Evolutionary conservation across 2,329 filamentous ascomycete species (phyloP), one percentile per base, ranked within the genome.

Genomic region (Alternaria consortialis): DNA sequence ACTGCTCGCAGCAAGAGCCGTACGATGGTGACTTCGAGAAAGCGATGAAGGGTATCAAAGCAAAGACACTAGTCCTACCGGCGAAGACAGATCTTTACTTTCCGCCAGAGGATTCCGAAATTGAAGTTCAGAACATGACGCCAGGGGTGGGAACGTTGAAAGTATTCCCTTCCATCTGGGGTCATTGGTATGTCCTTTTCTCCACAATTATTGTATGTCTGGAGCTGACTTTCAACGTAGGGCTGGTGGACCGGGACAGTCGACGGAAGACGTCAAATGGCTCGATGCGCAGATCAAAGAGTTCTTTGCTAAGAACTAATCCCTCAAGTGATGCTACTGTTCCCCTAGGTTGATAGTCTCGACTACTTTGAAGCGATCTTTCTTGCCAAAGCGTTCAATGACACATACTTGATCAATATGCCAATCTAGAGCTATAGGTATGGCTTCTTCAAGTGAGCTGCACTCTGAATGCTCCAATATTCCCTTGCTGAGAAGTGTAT

Each of bases 1-100:
- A 94, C 69, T 85, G 87, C 51, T 91, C 90, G 4, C 79, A 85
- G 5, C 90, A 93, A 70, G 83, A 88, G 56, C 88, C 87, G 3
- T 93, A 91, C 65, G 84, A 89, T 60, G 88, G 86, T 1, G 80
- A 91, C 63, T 90, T 93, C 64, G 84, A 85, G 60, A 84, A 84
- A 54, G 78, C 78, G 5, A 79, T 94, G 86, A 81, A 83, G 47
- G 84, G 82, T 3, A 93, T 94, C 76, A 91, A 90, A 74, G 89
- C 91, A 1, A 91, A 88, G 69, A 88, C 86, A 0, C 78, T 94
- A 42, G 89, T 94, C 4, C 76, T 94, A 13, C 91, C 92, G 0
- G 80, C 83, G 23, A 87, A 91, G 73, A 93, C 90, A 0, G 92
- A 94, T 73, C 82, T 94, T 5, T 94, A 94, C 73, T 94, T 95